Evolutionary conservation across 176 grass and related monocot genomes (phyloP).

Genomic region (Echinochloa phyllopogon): DNA sequence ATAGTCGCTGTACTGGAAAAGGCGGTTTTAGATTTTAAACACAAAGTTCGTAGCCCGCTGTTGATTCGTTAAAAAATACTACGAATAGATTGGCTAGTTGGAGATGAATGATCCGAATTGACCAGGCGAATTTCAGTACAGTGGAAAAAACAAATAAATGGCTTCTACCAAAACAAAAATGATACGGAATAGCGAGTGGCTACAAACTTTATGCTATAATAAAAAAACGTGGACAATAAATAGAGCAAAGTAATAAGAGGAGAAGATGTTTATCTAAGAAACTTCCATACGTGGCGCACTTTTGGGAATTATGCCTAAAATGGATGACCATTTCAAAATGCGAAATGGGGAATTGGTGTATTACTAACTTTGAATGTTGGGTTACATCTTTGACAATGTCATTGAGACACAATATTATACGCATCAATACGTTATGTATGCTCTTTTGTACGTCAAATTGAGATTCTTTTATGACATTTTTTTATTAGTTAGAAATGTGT

Average conservation of each 20-base stretch:
- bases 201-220: not conserved
- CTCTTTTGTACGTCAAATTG: not conserved
- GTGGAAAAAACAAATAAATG: not conserved
- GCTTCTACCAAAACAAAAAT: not conserved
- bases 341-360: rapidly evolving
- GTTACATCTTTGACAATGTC: not conserved
- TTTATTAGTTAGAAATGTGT: too few species aligned
- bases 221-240: not conserved
- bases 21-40: too few species aligned
- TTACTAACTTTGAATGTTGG: not conserved
- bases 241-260: not conserved
- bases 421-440: too few species aligned
- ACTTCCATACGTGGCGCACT: too few species aligned
- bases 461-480: too few species aligned
- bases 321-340: not conserved
- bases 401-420: too few species aligned
- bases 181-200: not conserved
- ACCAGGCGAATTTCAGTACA: too few species aligned
- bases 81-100: not conserved
- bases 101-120: not conserved
- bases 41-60: too few species aligned
- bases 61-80: not conserved
- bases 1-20: too few species aligned
- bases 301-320: not conserved
- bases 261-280: not conserved